A percentile compares a stretch with the other conserved stretches of the same genome.
phyloP scores from a whole-genome alignment of 371 early-diverging fungal genomes.

The Dipsacomyces acuminosporus region DNA sequence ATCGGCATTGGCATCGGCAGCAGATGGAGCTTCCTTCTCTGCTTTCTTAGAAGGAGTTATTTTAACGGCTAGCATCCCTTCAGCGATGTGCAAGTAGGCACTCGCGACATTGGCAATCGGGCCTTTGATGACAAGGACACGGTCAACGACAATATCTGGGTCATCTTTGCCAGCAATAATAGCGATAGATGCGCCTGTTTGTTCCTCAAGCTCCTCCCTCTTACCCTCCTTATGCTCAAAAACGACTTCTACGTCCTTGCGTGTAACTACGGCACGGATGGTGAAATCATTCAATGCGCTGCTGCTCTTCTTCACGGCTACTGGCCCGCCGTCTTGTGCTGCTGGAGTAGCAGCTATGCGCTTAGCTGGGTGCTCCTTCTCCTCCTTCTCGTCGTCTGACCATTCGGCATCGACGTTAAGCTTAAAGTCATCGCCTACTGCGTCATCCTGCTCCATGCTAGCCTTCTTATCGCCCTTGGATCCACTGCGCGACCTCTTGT shows the following conservation, averaged over 20 bases:
- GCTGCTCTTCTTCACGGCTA: slow-evolving; percentile 7
- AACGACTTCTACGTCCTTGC: slow-evolving; percentile 39
- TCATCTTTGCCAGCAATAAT: slow-evolving; percentile 39
- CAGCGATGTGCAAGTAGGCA: slow-evolving; percentile 22
- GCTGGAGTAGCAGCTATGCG: slow-evolving; percentile 16
- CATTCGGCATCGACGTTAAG: slow-evolving; percentile 39
- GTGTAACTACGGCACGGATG: slow-evolving; percentile 38
- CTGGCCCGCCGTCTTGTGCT: slow-evolving; percentile 9
- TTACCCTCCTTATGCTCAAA: slow-evolving; percentile 18
- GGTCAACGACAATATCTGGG: slow-evolving; percentile 44
- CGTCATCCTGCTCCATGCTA: slow-evolving; percentile 5
- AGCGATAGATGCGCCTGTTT: slow-evolving; percentile 11
- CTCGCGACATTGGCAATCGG: slow-evolving; percentile 21
- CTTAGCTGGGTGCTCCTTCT: slow-evolving; percentile 38
- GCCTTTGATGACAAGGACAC: slow-evolving; percentile 34
- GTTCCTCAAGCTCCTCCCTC: slow-evolving; percentile 15
- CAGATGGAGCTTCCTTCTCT: neutral
- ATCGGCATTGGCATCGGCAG: slow-evolving; percentile 9
- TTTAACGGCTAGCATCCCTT: slow-evolving; percentile 28
- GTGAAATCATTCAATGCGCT: slow-evolving; percentile 26
- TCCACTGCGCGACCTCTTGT: slow-evolving; percentile 20
- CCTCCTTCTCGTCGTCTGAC: slow-evolving; percentile 42
- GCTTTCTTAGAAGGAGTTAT: neutral
- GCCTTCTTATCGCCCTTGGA: slow-evolving; percentile 9
- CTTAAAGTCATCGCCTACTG: slow-evolving; percentile 33